Evolutionary conservation across 1,284 basidiomycete species (phyloP).

Genomic region (Ceratobasidium sp.): DNA sequence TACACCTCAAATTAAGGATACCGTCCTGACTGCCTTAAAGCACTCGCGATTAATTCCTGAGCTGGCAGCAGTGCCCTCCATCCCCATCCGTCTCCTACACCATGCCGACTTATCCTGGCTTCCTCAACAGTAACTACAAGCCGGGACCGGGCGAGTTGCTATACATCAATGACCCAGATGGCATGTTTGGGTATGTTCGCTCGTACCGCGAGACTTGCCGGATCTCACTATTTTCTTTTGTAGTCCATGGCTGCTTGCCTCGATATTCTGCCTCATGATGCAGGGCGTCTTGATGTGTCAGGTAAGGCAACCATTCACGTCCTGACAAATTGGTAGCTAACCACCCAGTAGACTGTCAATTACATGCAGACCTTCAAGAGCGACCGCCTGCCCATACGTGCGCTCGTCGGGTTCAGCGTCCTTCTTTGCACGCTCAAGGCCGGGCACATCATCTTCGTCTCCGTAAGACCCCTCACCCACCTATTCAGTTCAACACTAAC

Average conservation of each 20-base stretch:
- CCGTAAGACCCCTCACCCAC: background rate
- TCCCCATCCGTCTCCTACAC: background rate
- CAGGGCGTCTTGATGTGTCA: constrained; percentile 24
- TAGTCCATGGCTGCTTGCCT: constrained; percentile 26
- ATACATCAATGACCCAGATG: constrained; percentile 24
- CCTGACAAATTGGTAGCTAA: background rate
- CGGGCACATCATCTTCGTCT: constrained; percentile 22
- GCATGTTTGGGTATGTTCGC: constrained; percentile 13
- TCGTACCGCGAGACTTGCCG: background rate
- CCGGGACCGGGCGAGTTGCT: constrained; percentile 1
- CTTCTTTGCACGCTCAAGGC: constrained; percentile 22
- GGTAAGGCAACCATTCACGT: background rate
- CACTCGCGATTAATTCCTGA: background rate
- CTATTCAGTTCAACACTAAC: background rate
- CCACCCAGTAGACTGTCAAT: constrained; percentile 9
- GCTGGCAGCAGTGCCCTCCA: background rate
- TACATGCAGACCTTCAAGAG: background rate
- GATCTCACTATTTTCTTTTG: background rate
- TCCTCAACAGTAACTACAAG: constrained; percentile 28
- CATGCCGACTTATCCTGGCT: constrained; percentile 33
- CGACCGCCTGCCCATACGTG: background rate
- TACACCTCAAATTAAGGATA: constrained; percentile 10
- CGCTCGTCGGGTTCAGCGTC: constrained; percentile 13
- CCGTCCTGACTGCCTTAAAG: background rate
- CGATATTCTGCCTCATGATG: constrained; percentile 29